These are phyloP conservation scores for Barnettozyma vustinii DNA, from an alignment of 805 yeast species.

Conservation along the genomic window DNA sequence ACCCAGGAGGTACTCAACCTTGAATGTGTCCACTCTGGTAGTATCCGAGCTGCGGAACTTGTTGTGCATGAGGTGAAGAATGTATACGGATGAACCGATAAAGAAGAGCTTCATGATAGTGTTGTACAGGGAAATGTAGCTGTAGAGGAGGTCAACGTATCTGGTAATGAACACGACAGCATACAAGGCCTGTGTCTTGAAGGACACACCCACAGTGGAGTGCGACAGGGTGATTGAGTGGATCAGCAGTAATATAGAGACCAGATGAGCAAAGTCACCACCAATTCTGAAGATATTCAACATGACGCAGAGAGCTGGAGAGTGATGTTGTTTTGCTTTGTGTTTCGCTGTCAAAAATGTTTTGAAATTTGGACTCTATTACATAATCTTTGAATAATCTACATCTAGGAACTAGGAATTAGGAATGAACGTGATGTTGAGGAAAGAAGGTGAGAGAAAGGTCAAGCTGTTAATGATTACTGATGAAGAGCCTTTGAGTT, in stretches of 20 bases:
- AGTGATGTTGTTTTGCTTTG: background rate
- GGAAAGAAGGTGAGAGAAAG: too few species aligned
- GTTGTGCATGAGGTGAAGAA: slow-evolving; percentile 61
- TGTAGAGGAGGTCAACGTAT: slow-evolving; percentile 44
- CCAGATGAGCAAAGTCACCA: slow-evolving; percentile 81
- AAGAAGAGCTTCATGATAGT: slow-evolving; percentile 77
- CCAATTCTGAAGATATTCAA: slow-evolving; percentile 39
- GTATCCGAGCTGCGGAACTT: slow-evolving; percentile 49
- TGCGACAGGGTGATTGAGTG: slow-evolving; percentile 58
- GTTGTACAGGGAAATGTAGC: slow-evolving; percentile 66
- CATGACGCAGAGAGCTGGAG: slow-evolving; percentile 13
- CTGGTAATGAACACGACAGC: slow-evolving; percentile 67
- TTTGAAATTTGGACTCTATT: background rate
- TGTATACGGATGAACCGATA: slow-evolving; percentile 69
- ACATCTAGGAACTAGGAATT: too few species aligned
- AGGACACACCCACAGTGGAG: slow-evolving; percentile 78
- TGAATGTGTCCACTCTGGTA: slow-evolving; percentile 68
- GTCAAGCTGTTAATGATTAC: too few species aligned
- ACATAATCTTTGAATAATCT: background rate
- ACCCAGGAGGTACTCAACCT: slow-evolving; percentile 60
- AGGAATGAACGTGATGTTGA: too few species aligned
- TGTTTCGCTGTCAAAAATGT: background rate
- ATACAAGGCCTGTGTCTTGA: slow-evolving; percentile 83
- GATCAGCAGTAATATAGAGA: slow-evolving; percentile 70
- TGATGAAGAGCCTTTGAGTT: too few species aligned